Conservation (phyloP, 169 alveolate genomes). For the Plasmodium fragile region DNA sequence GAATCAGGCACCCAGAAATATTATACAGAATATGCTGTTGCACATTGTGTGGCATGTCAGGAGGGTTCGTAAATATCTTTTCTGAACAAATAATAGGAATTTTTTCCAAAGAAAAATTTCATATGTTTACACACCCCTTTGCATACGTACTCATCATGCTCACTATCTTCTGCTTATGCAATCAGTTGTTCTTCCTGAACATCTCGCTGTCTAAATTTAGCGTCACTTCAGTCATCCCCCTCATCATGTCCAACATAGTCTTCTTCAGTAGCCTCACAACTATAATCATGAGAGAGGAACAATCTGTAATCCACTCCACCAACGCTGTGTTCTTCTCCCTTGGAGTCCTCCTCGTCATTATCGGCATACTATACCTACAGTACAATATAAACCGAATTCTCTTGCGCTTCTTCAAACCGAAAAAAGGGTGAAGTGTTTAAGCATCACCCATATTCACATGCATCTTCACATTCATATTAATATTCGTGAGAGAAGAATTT, state of each 20-base stretch:
- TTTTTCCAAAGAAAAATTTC: conserved; percentile 21
- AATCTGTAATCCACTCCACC: background rate
- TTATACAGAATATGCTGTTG: conserved; percentile 57
- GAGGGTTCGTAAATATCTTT: conserved; percentile 68
- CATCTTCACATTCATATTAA: background rate
- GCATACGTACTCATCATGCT: conserved; percentile 26
- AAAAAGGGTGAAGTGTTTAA: background rate
- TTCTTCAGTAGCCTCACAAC: conserved; percentile 57
- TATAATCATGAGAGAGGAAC: conserved; percentile 29
- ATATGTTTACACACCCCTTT: conserved; percentile 30
- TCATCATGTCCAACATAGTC: conserved; percentile 54
- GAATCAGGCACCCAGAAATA: background rate
- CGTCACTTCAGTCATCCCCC: conserved; percentile 64
- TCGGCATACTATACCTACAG: conserved; percentile 54
- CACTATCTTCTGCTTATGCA: conserved; percentile 43
- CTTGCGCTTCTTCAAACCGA: background rate
- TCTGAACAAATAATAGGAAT: conserved; percentile 59
- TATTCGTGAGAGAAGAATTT: too few relatives aligned
- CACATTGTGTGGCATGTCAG: conserved; percentile 59
- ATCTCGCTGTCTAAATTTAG: conserved; percentile 34
- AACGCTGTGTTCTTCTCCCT: conserved; percentile 24
- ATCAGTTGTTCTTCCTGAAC: conserved; percentile 46
- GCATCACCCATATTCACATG: background rate
- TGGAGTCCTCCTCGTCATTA: conserved; percentile 39
- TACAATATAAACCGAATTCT: conserved; percentile 41